Base-by-base conservation (phyloP, 305 asterid genomes). In the Fraxinus angustifolia region DNA sequence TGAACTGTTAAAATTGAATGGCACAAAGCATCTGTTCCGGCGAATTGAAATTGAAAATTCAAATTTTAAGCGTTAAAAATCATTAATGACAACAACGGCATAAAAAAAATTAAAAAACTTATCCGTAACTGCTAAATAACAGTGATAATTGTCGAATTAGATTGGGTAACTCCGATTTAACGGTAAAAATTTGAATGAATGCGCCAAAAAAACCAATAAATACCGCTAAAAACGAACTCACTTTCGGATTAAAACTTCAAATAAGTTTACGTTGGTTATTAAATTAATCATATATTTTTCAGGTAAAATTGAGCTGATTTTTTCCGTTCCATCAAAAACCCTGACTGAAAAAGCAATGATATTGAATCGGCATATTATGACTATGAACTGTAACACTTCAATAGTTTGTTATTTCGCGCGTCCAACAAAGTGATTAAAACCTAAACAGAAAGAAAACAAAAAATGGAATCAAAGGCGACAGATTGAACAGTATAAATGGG, bases 1-100 rank as follows among this genome's bases (percentile, higher is more conserved):
- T 50, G 76, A 73, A 86, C 83, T 83, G 80, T 75, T 79, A 40
- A 78, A 28, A 58, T 82, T 62, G 81, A 80, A 82, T 77, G 84
- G 85, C 76, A 76, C 50, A 45, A 58, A 81, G 62, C 82, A 75
- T 78, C 75, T n/a, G 8, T 58, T 75, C 84, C 84, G 78, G 81
- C 75, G 34, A 78, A 40, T 73, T 81, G 62, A 19, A 80, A 74
- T 48, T 70, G 79, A 74, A 67, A 67, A 1, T 14, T 65, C 60
- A 58, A 31, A 65, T 72, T 48, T 21, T 42, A 76, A 79, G 77
- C 77, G 65, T 76, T 50, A 38, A 80, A 40, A 38, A 16, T 73
- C 33, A 73, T 30, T 28, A 53, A 78, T 73, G 6, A 40, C 38
- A 26, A 38, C 38, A 26, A 65, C 2, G 53, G 17, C 16, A 8